Percentiles rank a stretch among this genome's conserved stretches.
phyloP scores from a whole-genome alignment of 164 flowering plant genomes.

The Magnolia kwangsiensis region DNA sequence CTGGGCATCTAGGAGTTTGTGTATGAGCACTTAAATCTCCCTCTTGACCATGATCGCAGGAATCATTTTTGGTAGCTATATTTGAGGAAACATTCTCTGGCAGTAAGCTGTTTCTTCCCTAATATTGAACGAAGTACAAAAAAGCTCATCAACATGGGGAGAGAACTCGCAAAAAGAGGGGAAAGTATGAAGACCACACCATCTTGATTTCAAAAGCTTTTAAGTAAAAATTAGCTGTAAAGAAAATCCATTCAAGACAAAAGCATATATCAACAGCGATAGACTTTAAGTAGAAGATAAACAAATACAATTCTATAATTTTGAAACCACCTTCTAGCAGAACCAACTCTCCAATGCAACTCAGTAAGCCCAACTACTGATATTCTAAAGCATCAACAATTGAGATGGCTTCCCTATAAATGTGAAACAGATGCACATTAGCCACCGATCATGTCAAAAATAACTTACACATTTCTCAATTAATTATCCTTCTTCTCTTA shows the following conservation, averaged over 20 bases:
- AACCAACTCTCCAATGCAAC: neutral
- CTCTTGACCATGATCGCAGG: constrained; percentile 17
- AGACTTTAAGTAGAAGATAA: too few relatives aligned
- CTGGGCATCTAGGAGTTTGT: constrained; percentile 20
- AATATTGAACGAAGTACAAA: constrained; percentile 8
- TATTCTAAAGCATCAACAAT: neutral
- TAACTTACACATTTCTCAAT: neutral
- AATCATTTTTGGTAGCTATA: constrained; percentile 17
- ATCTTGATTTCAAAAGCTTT: neutral
- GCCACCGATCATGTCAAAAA: neutral
- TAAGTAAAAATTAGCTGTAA: neutral
- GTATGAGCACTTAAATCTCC: constrained; percentile 15
- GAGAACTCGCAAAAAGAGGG: neutral
- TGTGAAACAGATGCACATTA: neutral
- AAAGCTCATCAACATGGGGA: neutral
- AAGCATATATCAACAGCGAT: too few relatives aligned
- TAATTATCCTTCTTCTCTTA: neutral
- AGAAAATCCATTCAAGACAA: too few relatives aligned
- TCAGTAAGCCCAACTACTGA: neutral
- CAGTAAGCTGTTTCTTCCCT: constrained; percentile 61
- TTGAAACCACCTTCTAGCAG: neutral
- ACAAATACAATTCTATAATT: neutral
- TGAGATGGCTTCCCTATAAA: neutral
- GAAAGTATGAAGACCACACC: neutral
- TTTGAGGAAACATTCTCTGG: constrained; percentile 42